phyloP scores from a whole-genome alignment of 306 rosid species.

The Pterocarpus macrocarpus region DNA sequence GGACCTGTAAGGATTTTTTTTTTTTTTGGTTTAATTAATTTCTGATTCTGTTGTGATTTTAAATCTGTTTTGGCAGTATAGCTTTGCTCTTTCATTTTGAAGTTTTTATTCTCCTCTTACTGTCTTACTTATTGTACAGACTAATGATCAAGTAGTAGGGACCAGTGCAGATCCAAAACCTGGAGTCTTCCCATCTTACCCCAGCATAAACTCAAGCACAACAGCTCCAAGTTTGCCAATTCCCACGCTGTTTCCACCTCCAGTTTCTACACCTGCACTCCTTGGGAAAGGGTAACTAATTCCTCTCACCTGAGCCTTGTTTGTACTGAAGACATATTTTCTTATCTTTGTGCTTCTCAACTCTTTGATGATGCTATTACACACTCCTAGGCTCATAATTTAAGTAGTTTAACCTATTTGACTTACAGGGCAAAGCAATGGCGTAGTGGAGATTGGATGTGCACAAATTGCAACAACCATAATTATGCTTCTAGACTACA shows the following conservation, averaged over 20 bases:
- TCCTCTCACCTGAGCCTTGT: constrained; percentile 32
- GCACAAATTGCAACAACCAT: constrained; percentile 93
- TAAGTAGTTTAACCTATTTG: constrained; percentile 38
- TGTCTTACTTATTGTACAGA: constrained; percentile 51
- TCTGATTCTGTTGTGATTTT: constrained; percentile 25
- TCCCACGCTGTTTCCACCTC: constrained; percentile 65
- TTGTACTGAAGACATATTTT: neutral
- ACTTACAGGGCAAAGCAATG: constrained; percentile 92
- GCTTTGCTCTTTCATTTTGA: neutral
- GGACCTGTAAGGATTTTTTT: constrained; percentile 74
- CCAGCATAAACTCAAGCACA: constrained; percentile 52
- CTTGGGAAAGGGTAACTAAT: constrained; percentile 87
- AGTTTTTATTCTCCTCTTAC: neutral
- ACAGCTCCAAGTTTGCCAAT: constrained; percentile 64
- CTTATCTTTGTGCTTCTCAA: neutral
- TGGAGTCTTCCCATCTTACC: constrained; percentile 56
- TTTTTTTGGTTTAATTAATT: neutral
- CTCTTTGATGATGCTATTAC: constrained; percentile 27
- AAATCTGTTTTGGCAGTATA: neutral
- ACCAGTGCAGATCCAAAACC: constrained; percentile 60
- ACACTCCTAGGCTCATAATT: constrained; percentile 33
- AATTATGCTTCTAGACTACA: constrained; percentile 93
- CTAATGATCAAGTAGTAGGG: constrained; percentile 67
- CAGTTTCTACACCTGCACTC: constrained; percentile 64
- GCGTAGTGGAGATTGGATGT: constrained; percentile 98